A percentile compares a stretch with the other conserved stretches of the same genome.
phyloP scores from a whole-genome alignment of 2,329 filamentous ascomycete genomes.

The Furcasterigmium sp. region DNA sequence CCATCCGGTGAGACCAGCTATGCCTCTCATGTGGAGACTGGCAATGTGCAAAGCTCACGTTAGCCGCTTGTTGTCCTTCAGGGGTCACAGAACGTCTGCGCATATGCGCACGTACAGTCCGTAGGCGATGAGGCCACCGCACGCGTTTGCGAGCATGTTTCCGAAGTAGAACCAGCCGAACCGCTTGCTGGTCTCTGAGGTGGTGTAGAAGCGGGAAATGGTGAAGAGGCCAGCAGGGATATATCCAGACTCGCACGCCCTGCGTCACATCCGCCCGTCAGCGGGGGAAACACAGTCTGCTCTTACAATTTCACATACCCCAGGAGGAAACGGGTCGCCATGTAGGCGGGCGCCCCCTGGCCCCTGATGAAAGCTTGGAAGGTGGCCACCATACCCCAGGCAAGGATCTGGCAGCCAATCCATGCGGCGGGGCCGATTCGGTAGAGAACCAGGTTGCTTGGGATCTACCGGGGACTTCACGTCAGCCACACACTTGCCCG shows the following conservation, averaged over 20 bases:
- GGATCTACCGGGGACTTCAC: conserved; percentile 28
- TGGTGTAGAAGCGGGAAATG: conserved; percentile 40
- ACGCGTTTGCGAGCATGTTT: conserved; percentile 31
- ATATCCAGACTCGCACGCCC: no score
- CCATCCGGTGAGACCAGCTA: conserved; percentile 22
- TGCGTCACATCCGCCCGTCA: conserved; percentile 26
- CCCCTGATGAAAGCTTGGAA: conserved; percentile 29
- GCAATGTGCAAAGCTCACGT: no score
- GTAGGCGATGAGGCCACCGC: conserved; percentile 32
- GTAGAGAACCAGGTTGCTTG: conserved; percentile 43
- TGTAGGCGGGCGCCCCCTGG: conserved; percentile 17
- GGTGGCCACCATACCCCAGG: conserved; percentile 32
- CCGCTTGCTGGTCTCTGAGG: conserved; percentile 35
- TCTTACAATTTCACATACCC: conserved; percentile 13
- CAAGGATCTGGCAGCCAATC: conserved; percentile 37
- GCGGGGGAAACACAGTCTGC: background rate
- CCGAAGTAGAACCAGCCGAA: conserved; percentile 38
- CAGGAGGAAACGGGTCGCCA: conserved; percentile 32
- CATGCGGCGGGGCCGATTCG: conserved; percentile 38
- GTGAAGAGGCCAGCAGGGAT: conserved; percentile 41
- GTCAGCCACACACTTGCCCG: background rate
- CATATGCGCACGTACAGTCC: no score
- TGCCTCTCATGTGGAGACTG: conserved; percentile 21
- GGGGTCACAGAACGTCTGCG: background rate
- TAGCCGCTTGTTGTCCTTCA: background rate